A percentile compares a stretch with the other conserved stretches of the same genome.
These are phyloP conservation scores for Hirschfeldia incana DNA, from an alignment of 345 rosid genomes.

Conservation along the genomic window DNA sequence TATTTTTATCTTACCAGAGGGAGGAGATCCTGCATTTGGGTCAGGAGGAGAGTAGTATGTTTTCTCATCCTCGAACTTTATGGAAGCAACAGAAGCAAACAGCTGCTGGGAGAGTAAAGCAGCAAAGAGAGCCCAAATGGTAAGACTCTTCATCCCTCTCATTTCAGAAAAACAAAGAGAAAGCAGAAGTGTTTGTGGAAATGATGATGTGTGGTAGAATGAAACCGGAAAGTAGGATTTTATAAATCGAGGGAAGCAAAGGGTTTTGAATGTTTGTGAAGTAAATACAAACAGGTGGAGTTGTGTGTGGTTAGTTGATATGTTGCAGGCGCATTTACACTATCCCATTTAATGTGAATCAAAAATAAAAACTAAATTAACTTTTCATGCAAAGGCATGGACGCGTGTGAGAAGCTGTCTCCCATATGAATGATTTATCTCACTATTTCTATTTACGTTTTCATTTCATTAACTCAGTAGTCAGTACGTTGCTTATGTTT, in stretches of 20 bases:
- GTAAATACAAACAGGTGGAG: constrained; percentile 74
- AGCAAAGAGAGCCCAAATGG: constrained; percentile 45
- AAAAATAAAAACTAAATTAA: not conserved
- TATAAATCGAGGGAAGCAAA: constrained; percentile 33
- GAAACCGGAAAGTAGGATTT: constrained; percentile 21
- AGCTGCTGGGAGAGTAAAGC: constrained; percentile 51
- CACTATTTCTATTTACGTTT: constrained; percentile 20
- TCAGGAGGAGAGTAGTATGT: constrained; percentile 72
- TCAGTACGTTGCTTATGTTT: constrained; percentile 15
- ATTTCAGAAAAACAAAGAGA: constrained; percentile 12
- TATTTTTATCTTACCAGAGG: constrained; percentile 28
- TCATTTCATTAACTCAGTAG: constrained; percentile 11
- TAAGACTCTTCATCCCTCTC: constrained; percentile 38
- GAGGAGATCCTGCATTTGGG: constrained; percentile 58
- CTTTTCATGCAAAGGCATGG: constrained; percentile 32
- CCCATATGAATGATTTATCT: constrained; percentile 22
- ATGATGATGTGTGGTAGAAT: constrained; percentile 5
- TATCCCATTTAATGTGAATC: constrained; percentile 20
- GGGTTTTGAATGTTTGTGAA: constrained; percentile 21
- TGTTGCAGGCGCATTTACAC: constrained; percentile 68
- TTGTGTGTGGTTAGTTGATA: constrained; percentile 75
- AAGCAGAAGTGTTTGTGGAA: constrained; percentile 1
- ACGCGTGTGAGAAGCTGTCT: constrained; percentile 34
- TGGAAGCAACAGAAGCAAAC: constrained; percentile 46
- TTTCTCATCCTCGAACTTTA: constrained; percentile 55